Base-by-base conservation (phyloP, 768 basidiomycete genomes). In the Artomyces pyxidatus region DNA sequence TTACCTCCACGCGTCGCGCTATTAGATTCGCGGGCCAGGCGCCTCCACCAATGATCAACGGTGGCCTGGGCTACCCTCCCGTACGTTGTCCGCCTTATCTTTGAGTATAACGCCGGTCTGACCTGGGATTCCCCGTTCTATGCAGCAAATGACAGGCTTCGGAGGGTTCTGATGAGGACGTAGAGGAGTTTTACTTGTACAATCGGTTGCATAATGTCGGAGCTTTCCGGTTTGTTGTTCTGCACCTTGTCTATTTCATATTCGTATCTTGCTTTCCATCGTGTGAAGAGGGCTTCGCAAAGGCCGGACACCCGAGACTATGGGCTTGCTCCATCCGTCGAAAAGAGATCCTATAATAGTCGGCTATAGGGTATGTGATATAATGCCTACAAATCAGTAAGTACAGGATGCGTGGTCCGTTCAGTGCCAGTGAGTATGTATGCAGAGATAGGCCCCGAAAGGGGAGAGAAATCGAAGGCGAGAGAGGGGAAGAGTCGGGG, bases 21-120 rank as follows among this genome's bases (percentile, higher is more conserved):
- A 35, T 29, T 59, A 85, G 85, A 48, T 82, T 75, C 66, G 70
- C 73, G 48, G 73, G 77, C 39, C 82, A 85, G 58, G 82, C 76
- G 29, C 82, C 85, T 55, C 75, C 78, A 26, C 65, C 68, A 37
- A 60, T 67, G 52, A 76, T 80, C 71, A 87, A 86, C 57, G 85
- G 76, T 21, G 71, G 73, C 17, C 59, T 71, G 44, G 71, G 81
- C 35, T 76, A 87, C 64, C 72, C 76, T 65, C 77, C 84, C 52
- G 84, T 83, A 59, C 64, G 81, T 71, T 7, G n/a, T 37, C 21
- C 28, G n/a, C 19, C 6, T n/a, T 8, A 6, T 4, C 19, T 26
- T 38, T 45, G 27, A 25, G 22, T 46, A 10, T 4, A 6, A 19
- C 4, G 39, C 6, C 27, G 14, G 28, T 26, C 37, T 19, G 8